phyloP scores from a whole-genome alignment of 768 basidiomycete genomes.

The Hemileccinum rubropunctum region DNA sequence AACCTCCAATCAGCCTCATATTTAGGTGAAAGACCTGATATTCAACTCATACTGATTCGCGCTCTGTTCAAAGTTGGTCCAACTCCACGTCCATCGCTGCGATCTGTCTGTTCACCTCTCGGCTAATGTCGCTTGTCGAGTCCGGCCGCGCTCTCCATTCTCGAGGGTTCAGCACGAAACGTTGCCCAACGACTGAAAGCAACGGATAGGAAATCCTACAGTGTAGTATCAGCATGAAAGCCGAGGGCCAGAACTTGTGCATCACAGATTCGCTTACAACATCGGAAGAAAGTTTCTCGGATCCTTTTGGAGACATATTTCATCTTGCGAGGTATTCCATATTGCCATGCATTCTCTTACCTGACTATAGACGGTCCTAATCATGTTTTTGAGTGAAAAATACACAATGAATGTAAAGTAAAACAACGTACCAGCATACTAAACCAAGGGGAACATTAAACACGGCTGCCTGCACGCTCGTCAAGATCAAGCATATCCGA shows the following conservation, averaged over 20 bases:
- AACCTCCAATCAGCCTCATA: neutral
- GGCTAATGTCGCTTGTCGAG: neutral
- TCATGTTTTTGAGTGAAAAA: neutral
- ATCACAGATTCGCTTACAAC: neutral
- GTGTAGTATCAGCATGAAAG: neutral
- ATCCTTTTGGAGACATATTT: neutral
- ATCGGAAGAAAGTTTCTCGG: neutral
- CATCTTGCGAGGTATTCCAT: neutral
- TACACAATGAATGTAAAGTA: neutral
- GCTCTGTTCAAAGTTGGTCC: neutral
- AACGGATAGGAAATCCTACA: neutral
- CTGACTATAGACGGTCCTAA: neutral
- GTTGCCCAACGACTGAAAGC: neutral
- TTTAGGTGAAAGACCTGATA: neutral
- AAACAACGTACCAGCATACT: constrained; percentile 1
- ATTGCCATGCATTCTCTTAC: neutral
- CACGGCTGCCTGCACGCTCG: neutral
- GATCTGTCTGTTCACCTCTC: neutral
- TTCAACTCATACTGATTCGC: neutral
- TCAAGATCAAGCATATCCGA: neutral
- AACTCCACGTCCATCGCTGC: neutral
- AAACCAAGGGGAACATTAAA: neutral
- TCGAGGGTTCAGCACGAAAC: constrained; percentile 2
- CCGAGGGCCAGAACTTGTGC: neutral
- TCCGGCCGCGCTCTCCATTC: neutral